Base-by-base conservation (phyloP, 2,329 filamentous ascomycete species). In the Pochonia chlamydosporia region DNA sequence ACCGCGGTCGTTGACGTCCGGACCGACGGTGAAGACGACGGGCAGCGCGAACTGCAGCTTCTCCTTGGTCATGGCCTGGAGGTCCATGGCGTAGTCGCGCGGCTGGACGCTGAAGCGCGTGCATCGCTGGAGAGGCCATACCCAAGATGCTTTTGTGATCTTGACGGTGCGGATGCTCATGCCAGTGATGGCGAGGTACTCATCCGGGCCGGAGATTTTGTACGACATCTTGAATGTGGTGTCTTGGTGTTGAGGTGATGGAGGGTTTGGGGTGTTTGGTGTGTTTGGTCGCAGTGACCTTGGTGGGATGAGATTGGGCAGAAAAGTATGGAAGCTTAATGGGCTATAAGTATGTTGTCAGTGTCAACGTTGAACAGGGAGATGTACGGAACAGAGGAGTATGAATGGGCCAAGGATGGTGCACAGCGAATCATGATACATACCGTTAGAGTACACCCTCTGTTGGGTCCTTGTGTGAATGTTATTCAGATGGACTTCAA, bases 41-140 rank as follows among this genome's bases (percentile, higher is more conserved):
- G 88, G 89, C 0, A 93, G 77, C 5, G 82, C 75, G 63, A 93
- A 91, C 53, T 91, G 86, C 3, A 93, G 76, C 65, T 95, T 95
- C 70, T 95, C 89, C 57, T 84, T 81, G 16, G 89, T 95, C 89
- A 95, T 95, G 48, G 89, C 89, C 62, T 91, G 87, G 2, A 95
- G 72, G 48, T 83, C 82, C 76, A 95, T 87, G 49, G 79, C 81
- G 66, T 93, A 92, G 67, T 95, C 89, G 60, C 88, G 87, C 0
- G 86, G 85, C 54, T 84, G 84, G 58, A 87, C 82, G 52, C 74
- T 79, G 65, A 80, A 80, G 58, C 75, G 74, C 48, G 68, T 74
- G 64, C 70, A 81, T 60, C 81, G 77, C 67, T 91, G 86, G 53
- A 87, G 81, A 47, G 86, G 86, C 67, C 75, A 78, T 16, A 89